A percentile compares a stretch with the other conserved stretches of the same genome.
Evolutionary conservation across 192 early-diverging fungal species (phyloP).

Genomic region (Rhizophagus clarus): DNA sequence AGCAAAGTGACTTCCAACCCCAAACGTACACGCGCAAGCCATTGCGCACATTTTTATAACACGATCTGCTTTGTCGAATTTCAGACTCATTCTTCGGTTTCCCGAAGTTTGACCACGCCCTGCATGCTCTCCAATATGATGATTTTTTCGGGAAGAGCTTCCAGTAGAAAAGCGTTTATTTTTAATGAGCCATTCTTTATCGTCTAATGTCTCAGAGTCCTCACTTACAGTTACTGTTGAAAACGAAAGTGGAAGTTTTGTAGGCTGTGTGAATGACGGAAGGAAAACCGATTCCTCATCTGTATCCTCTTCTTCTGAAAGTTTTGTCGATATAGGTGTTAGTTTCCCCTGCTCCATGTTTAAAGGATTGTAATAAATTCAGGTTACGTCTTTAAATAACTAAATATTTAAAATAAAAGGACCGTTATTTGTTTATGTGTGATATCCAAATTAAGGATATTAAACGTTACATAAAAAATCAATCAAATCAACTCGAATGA

Average conservation of each 20-base stretch:
- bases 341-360: slow-evolving; percentile 12
- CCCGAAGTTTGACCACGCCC: slow-evolving; percentile 21
- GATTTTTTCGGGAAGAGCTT: neutral
- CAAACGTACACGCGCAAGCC: slow-evolving; percentile 43
- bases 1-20: slow-evolving; percentile 74
- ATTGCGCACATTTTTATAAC: slow-evolving; percentile 18
- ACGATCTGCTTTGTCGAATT: neutral
- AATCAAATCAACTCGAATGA: too few species aligned
- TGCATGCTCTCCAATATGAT: neutral
- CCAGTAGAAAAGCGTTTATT: neutral
- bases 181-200: slow-evolving; percentile 18
- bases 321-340: slow-evolving; percentile 5
- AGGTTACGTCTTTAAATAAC: neutral
- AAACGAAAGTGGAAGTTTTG: neutral
- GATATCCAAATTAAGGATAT: too few species aligned
- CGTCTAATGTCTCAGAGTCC: neutral
- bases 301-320: neutral
- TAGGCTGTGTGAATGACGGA: neutral
- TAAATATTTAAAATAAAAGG: too few species aligned
- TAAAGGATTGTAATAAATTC: neutral
- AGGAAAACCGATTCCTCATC: slow-evolving; percentile 16
- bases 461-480: too few species aligned
- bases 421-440: too few species aligned
- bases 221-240: neutral
- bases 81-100: slow-evolving; percentile 27